Conservation (phyloP, 2,329 filamentous ascomycete genomes). For the Cucurbitaria berberidis region DNA sequence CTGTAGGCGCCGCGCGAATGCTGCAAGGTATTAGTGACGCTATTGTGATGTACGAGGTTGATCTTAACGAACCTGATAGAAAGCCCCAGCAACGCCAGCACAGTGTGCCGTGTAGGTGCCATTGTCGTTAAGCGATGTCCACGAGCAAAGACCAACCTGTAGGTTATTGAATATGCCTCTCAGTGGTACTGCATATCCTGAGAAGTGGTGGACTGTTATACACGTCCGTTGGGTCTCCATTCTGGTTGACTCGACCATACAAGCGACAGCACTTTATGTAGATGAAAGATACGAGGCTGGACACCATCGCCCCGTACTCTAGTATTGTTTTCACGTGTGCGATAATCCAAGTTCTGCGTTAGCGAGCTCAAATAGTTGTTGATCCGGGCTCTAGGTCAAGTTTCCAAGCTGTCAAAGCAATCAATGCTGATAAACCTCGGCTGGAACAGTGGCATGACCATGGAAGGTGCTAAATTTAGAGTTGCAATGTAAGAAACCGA, state of each 20-base stretch:
- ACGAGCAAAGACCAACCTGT: constrained; percentile 3
- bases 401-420: constrained; percentile 24
- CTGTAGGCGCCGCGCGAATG: constrained; percentile 28
- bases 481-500: background rate
- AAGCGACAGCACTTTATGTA: constrained; percentile 31
- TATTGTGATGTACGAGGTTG: background rate
- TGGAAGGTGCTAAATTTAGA: constrained; percentile 26
- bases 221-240: constrained; percentile 20
- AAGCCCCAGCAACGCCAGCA: constrained; percentile 36
- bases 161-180: constrained; percentile 9
- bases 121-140: constrained; percentile 18
- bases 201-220: constrained; percentile 32
- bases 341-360: constrained; percentile 24
- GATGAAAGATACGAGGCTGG: constrained; percentile 43
- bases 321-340: constrained; percentile 26
- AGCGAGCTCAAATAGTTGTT: constrained; percentile 20
- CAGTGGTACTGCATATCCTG: constrained; percentile 6
- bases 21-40: constrained; percentile 15
- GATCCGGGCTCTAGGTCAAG: constrained; percentile 36
- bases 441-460: constrained; percentile 30
- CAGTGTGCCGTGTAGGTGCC: constrained; percentile 30
- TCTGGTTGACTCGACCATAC: constrained; percentile 18
- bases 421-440: constrained; percentile 26
- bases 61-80: constrained; percentile 27
- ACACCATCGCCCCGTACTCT: constrained; percentile 21